A percentile compares a stretch with the other conserved stretches of the same genome.
Conservation (phyloP, 441 rosid genomes). For the Gossypium schwendimanii region DNA sequence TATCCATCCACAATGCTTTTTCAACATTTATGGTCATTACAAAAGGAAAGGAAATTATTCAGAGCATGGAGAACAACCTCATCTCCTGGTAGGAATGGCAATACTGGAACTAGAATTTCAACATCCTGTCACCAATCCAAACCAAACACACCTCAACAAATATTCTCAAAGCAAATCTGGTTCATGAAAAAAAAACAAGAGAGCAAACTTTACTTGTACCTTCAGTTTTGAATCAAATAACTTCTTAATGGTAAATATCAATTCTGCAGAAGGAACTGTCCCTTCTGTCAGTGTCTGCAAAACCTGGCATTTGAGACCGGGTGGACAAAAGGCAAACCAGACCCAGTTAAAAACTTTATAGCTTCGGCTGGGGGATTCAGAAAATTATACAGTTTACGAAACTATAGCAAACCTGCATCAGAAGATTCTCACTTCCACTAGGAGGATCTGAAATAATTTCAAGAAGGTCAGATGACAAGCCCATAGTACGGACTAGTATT, state of each 20-base stretch:
- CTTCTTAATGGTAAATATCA: constrained; percentile 69
- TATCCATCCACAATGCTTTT: not conserved
- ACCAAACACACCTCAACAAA: constrained; percentile 24
- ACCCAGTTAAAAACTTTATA: constrained; percentile 17
- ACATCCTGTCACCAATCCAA: constrained; percentile 61
- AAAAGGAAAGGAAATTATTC: constrained; percentile 5
- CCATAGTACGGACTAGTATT: constrained; percentile 91
- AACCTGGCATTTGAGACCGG: constrained; percentile 47
- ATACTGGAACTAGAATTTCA: constrained; percentile 77
- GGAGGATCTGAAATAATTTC: constrained; percentile 93
- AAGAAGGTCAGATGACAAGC: constrained; percentile 83
- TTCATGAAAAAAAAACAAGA: not conserved
- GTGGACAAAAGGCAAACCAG: constrained; percentile 8
- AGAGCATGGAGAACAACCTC: constrained; percentile 47
- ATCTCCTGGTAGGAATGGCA: constrained; percentile 81
- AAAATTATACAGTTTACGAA: constrained; percentile 17
- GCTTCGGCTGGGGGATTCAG: constrained; percentile 10
- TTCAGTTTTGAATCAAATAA: constrained; percentile 82
- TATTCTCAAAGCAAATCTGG: constrained; percentile 17
- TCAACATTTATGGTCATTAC: not conserved
- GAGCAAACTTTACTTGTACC: constrained; percentile 37
- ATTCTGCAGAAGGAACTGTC: constrained; percentile 65
- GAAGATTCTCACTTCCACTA: constrained; percentile 78
- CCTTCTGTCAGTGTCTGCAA: constrained; percentile 90
- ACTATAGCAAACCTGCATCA: constrained; percentile 59